phyloP scores from a whole-genome alignment of 805 yeast genomes.

The Saccharomyces eubayanus region DNA sequence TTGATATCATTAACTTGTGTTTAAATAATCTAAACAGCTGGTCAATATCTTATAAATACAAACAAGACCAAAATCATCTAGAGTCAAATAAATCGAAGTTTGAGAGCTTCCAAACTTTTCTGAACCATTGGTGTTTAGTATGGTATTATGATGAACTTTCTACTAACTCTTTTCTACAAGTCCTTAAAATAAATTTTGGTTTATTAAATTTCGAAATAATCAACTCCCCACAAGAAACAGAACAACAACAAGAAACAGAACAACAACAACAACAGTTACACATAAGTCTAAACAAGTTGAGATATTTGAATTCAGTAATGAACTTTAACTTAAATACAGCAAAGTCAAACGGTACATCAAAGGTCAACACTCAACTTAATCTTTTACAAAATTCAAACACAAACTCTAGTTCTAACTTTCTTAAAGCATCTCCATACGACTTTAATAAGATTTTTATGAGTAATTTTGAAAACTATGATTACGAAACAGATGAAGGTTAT shows the following conservation, averaged over 20 bases:
- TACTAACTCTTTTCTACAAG: not conserved
- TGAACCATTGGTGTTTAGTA: not conserved
- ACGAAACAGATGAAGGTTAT: conserved; percentile 25
- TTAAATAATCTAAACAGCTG: conserved; percentile 16
- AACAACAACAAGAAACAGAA: not conserved
- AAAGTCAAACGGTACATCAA: not conserved
- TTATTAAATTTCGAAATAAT: not conserved
- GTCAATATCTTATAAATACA: conserved; percentile 10
- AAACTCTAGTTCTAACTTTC: not conserved
- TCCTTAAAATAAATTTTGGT: not conserved
- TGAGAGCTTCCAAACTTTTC: not conserved
- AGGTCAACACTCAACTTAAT: not conserved
- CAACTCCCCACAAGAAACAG: not conserved
- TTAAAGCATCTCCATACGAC: not conserved
- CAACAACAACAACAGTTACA: not conserved
- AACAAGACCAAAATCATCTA: not conserved
- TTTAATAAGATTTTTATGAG: not conserved
- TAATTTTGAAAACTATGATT: conserved; percentile 8
- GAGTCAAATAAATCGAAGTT: not conserved
- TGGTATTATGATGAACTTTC: not conserved
- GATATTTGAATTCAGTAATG: not conserved
- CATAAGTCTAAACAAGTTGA: not conserved
- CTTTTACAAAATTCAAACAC: not conserved
- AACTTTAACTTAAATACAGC: not conserved
- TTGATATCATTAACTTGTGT: conserved; percentile 21